phyloP scores from a whole-genome alignment of 345 rosid genomes.

The Lumnitzera racemosa region DNA sequence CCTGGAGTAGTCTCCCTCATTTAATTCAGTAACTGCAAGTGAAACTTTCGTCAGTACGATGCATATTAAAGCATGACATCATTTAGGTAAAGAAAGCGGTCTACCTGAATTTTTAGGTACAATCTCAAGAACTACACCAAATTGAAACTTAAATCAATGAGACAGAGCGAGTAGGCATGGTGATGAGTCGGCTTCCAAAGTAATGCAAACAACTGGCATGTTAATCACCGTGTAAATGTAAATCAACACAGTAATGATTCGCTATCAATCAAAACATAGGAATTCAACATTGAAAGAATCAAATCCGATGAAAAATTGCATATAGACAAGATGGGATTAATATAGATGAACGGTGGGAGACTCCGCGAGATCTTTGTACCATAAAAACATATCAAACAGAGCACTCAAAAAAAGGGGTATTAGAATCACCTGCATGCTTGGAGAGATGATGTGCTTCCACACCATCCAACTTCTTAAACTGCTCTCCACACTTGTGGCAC shows the following conservation, averaged over 20 bases:
- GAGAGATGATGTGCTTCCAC: constrained; percentile 49
- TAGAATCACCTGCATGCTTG: constrained; percentile 45
- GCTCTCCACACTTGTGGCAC: constrained; percentile 47
- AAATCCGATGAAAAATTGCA: too few relatives aligned
- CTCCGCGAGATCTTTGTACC: too few relatives aligned
- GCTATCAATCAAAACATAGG: too few relatives aligned
- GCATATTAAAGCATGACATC: background rate
- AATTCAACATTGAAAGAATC: too few relatives aligned
- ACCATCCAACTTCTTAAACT: constrained; percentile 33
- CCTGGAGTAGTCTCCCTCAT: constrained; percentile 60
- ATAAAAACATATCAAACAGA: too few relatives aligned
- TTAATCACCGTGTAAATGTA: background rate
- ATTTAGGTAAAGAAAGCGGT: background rate
- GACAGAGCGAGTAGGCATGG: too few relatives aligned
- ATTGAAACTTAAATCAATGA: background rate
- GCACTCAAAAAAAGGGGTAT: too few relatives aligned
- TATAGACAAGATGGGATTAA: too few relatives aligned
- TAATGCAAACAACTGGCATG: background rate
- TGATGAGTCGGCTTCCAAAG: background rate
- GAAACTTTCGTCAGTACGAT: too few relatives aligned
- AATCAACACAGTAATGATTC: too few relatives aligned
- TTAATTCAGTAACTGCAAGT: constrained; percentile 43
- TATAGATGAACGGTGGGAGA: background rate
- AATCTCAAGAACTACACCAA: background rate
- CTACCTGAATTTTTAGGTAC: background rate